Evolutionary conservation across 768 basidiomycete genomes (phyloP).

Genomic region (Naganishia randhawae): DNA sequence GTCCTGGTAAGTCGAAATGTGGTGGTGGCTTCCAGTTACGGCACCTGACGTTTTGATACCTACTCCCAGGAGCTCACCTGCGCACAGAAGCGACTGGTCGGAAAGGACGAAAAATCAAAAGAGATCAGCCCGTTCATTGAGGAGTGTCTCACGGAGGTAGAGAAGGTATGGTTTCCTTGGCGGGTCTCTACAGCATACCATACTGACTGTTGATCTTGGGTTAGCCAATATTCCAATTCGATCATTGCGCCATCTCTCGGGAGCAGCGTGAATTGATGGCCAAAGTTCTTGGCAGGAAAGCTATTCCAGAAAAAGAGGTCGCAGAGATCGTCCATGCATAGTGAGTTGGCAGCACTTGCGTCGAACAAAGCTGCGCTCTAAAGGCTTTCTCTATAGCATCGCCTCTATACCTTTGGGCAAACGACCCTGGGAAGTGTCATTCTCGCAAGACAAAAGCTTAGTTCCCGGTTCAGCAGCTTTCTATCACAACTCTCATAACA

Average conservation of each 20-base stretch:
- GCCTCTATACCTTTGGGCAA: background rate
- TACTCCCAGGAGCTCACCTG: conserved; percentile 39
- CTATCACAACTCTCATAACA: conserved; percentile 30
- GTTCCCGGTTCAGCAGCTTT: conserved; percentile 35
- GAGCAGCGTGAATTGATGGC: conserved; percentile 57
- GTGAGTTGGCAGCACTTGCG: conserved; percentile 13
- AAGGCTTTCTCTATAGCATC: background rate
- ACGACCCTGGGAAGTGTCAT: background rate
- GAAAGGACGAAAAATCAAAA: conserved; percentile 58
- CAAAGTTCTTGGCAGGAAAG: conserved; percentile 56
- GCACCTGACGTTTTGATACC: background rate
- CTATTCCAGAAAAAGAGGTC: conserved; percentile 13
- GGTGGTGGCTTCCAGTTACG: no score
- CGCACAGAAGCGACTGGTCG: conserved; percentile 46
- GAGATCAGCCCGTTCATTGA: conserved; percentile 62
- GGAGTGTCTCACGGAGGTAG: conserved; percentile 48
- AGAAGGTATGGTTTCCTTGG: conserved; percentile 26
- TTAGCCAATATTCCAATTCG: conserved; percentile 54
- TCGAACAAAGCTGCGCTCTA: background rate
- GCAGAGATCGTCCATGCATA: conserved; percentile 27
- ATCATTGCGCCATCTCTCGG: conserved; percentile 54
- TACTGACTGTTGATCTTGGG: background rate
- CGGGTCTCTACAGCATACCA: conserved; percentile 34
- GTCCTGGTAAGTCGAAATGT: conserved; percentile 57
- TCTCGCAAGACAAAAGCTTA: background rate